Evolutionary conservation across 2,329 filamentous ascomycete genomes (phyloP).

Genomic region (Sporothrix pseudoabietina): DNA sequence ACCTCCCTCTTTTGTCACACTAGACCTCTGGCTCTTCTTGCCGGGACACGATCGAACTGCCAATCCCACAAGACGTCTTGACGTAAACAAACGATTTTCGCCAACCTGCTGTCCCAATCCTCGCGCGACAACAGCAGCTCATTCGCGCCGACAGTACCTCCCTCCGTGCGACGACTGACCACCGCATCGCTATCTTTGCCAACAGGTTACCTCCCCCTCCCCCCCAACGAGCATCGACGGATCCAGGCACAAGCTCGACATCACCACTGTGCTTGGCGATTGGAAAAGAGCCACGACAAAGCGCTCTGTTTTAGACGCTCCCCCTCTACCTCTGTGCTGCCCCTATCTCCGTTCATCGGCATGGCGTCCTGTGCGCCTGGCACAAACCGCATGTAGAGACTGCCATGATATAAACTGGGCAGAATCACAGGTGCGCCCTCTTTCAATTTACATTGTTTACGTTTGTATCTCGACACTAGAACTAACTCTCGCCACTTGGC

Average conservation of each 20-base stretch:
- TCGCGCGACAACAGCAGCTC: not conserved
- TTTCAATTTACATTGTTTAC: not conserved
- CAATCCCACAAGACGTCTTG: not conserved
- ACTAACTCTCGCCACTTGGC: not conserved
- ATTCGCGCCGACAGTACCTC: not conserved
- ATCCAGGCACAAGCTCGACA: not conserved
- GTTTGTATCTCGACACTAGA: not conserved
- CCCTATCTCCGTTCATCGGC: conserved; percentile 15
- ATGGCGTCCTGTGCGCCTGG: conserved; percentile 28
- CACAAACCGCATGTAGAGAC: conserved; percentile 28
- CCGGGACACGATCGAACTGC: not conserved
- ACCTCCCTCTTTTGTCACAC: conserved; percentile 5
- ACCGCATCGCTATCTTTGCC: not conserved
- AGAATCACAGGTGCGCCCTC: conserved; percentile 18
- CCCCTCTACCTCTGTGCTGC: not conserved
- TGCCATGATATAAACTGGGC: conserved; percentile 26
- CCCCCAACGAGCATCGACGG: not conserved
- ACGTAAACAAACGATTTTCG: not conserved
- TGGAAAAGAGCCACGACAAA: not conserved
- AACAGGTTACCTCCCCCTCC: not conserved
- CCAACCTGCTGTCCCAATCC: not conserved
- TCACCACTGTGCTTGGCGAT: not conserved
- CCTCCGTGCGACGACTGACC: not conserved
- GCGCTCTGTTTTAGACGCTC: not conserved
- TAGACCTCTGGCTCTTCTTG: not conserved